Evolutionary conservation across 2,329 filamentous ascomycete genomes (phyloP).

Genomic region (Cordyceps cateniannulata): DNA sequence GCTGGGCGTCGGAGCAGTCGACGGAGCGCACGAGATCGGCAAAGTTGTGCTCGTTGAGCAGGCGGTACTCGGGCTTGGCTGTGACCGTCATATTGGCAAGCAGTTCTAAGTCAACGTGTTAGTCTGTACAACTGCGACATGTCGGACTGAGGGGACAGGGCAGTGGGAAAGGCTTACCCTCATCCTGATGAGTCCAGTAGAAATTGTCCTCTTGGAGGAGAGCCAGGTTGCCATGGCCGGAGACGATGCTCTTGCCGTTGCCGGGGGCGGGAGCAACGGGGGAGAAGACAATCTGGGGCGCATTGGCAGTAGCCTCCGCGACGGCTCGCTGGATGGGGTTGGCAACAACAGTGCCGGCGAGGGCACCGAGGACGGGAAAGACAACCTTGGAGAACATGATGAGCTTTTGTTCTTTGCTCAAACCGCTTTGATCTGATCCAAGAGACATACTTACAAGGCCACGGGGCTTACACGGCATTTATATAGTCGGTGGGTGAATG

Average conservation of each 20-base stretch:
- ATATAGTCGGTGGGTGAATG: not conserved
- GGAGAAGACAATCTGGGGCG: constrained; percentile 9
- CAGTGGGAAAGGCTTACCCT: not conserved
- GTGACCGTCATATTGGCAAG: constrained; percentile 14
- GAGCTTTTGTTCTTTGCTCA: not conserved
- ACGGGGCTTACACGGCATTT: not conserved
- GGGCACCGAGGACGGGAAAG: constrained; percentile 7
- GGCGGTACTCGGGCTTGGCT: constrained; percentile 8
- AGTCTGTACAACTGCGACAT: not conserved
- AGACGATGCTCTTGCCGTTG: not conserved
- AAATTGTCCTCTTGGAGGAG: constrained; percentile 10
- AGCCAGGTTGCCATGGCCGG: not conserved
- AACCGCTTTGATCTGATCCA: not conserved
- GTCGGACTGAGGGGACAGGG: too few relatives aligned
- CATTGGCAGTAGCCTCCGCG: constrained; percentile 4
- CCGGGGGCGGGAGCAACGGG: not conserved
- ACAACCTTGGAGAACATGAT: constrained; percentile 10
- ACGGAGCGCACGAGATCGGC: constrained; percentile 9
- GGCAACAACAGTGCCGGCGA: constrained; percentile 2
- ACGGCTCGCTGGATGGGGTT: constrained; percentile 11
- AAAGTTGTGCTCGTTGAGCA: constrained; percentile 12
- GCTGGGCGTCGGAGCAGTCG: constrained; percentile 10
- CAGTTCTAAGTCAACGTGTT: not conserved
- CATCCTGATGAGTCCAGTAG: constrained; percentile 5
- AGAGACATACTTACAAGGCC: not conserved